phyloP scores from a whole-genome alignment of 495 filamentous ascomycete genomes.

The Sabuloglossum arenarium region DNA sequence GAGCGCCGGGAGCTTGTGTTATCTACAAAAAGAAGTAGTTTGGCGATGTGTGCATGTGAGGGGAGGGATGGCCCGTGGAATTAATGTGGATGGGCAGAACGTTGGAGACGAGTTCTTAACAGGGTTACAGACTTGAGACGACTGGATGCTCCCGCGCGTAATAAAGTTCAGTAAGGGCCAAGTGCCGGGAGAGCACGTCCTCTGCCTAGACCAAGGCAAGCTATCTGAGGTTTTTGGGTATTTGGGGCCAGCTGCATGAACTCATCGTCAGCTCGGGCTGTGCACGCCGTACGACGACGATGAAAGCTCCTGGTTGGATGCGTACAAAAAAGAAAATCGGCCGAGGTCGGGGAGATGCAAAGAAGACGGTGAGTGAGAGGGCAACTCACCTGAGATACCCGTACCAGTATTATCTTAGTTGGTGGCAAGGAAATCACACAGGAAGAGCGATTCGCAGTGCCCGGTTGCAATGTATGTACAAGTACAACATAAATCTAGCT shows the following conservation, averaged over 20 bases:
- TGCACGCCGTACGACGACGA: background rate
- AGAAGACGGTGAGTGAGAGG: background rate
- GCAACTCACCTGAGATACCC: background rate
- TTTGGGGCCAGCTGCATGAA: background rate
- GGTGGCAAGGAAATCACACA: too few relatives aligned
- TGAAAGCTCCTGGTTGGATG: background rate
- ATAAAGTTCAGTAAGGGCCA: background rate
- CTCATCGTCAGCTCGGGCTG: slow-evolving; percentile 1
- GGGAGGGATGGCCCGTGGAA: background rate
- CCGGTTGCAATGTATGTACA: too few relatives aligned
- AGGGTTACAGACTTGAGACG: background rate
- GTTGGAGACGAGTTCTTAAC: background rate
- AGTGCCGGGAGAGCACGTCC: too few relatives aligned
- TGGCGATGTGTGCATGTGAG: background rate
- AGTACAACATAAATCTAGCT: too few relatives aligned
- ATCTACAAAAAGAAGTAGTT: background rate
- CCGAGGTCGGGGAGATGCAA: background rate
- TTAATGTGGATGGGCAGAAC: background rate
- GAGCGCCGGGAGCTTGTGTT: background rate
- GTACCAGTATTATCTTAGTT: too few relatives aligned
- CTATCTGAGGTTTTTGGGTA: background rate
- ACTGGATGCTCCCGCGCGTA: background rate
- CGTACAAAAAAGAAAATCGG: background rate
- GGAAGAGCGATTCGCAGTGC: background rate
- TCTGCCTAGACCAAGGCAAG: too few relatives aligned